phyloP scores from a whole-genome alignment of 2,329 filamentous ascomycete genomes.

The Xylaria digitata region DNA sequence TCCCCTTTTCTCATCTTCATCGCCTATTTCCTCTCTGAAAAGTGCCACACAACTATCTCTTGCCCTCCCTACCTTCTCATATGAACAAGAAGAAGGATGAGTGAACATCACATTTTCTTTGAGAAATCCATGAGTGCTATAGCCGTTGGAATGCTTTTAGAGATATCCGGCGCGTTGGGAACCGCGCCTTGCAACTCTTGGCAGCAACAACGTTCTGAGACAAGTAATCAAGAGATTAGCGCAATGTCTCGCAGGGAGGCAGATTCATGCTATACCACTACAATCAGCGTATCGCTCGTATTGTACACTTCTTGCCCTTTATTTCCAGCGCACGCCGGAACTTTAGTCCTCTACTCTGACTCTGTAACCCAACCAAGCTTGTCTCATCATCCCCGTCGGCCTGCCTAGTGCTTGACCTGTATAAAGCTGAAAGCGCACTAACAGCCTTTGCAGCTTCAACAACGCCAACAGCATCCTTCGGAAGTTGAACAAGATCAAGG shows the following conservation, averaged over 20 bases:
- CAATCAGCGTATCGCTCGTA: background rate
- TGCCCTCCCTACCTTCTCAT: background rate
- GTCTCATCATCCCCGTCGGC: background rate
- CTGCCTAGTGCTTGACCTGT: slow-evolving; percentile 2
- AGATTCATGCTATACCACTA: background rate
- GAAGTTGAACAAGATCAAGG: slow-evolving; percentile 14
- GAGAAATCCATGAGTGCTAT: slow-evolving; percentile 6
- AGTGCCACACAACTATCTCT: slow-evolving; percentile 12
- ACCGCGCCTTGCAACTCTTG: slow-evolving; percentile 13
- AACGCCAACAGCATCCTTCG: slow-evolving; percentile 20
- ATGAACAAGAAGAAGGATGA: slow-evolving; percentile 8
- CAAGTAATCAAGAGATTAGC: slow-evolving; percentile 26
- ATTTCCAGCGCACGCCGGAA: background rate
- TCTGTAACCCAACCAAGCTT: background rate
- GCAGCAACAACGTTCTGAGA: slow-evolving; percentile 23
- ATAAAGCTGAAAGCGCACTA: slow-evolving; percentile 5
- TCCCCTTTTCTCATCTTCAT: background rate
- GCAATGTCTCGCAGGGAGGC: background rate
- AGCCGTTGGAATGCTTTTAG: slow-evolving; percentile 1
- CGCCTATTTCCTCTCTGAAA: slow-evolving; percentile 4
- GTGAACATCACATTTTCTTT: slow-evolving; percentile 5
- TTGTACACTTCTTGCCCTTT: background rate
- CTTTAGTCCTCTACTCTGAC: background rate
- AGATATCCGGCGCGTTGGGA: slow-evolving; percentile 10
- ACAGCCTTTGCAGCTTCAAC: slow-evolving; percentile 16